Base-by-base conservation (phyloP, 2,329 filamentous ascomycete species). In the Sporothrix globosa region DNA sequence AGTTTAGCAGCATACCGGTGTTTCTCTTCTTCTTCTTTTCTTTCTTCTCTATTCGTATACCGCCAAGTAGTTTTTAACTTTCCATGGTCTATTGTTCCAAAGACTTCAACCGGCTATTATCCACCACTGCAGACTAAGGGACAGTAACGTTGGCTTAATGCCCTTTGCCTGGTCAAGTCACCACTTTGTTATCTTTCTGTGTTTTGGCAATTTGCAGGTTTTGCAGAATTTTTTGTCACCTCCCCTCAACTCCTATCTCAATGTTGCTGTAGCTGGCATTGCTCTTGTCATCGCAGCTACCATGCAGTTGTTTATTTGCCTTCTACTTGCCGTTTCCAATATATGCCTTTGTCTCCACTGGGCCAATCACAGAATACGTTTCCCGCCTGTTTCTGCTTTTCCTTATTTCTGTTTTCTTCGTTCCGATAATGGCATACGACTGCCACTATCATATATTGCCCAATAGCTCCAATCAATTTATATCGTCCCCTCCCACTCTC, bases 281-380 rank as follows among this genome's bases (percentile, higher is more conserved):
- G 10, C 27, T 21, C 24, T 34, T 44, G 27, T 34, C 52, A 46
- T 44, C 34, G 11, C 24, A 27, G 41, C 41, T 11, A 11, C 34
- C 34, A 44, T 63, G 60, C 60, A 46, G 39, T 48, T 6, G 39
- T 34, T 34, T 34, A 34, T 34, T 7, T 34, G 4, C 34, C 34
- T 48, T 48, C 24, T 27, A 63, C 48, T 14, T 48, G 41, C 44
- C 41, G 41, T 30, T 48, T 48, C 41, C 60, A 63, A 63, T 63
- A 27, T 63, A 63, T 48, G 34, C 41, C 13, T 2, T 27, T 19
- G 60, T 5, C 13, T 24, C 13, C 14, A 2, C 6, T n/a, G 3
- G 10, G 9, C 67, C 67, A 68, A 68, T 68, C 39, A 41, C 21
- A 58, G 52, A 56, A 58, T 21, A 68, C 53, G 34, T 68, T 68